Base-by-base conservation (phyloP, 495 filamentous ascomycete species). In the Podospora comata region DNA sequence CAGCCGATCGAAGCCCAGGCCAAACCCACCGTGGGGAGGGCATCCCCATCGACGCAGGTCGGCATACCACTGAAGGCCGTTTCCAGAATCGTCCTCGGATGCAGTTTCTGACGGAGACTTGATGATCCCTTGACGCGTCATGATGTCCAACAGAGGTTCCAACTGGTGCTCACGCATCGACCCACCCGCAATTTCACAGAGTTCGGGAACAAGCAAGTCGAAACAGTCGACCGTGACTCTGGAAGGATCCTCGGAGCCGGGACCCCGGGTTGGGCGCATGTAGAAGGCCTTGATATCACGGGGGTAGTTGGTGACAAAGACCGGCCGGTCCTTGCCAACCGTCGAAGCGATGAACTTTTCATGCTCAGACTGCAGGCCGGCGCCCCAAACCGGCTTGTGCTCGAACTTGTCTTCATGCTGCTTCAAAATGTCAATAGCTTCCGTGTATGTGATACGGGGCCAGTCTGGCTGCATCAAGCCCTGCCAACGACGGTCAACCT, bases 21-120 rank as follows among this genome's bases (percentile, higher is more conserved):
- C 95, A 79, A 97, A 99, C 2, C 95, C 95, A 30, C 95, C 95
- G 76, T 98, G 95, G n/a, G 94, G 93, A 39, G 93, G 91, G 72
- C 89, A 93, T 28, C 95, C 95, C 88, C 92, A 99, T 66, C 91
- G 90, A 60, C 95, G 89, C 60, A 99, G 85, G 74, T 99, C 95
- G n/a, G 92, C 80, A 76, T 98, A 99, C 95, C 95, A 99, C 68
- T 91, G 85, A 16, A 99, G 83, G 69, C 72, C 76, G 69, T 64
- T 65, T n/a, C 18, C 69, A 57, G 69, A 66, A 16, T 19, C 11
- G 4, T 64, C 34, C 4, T 71, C 69, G 4, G 53, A 64, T 58
- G 32, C 65, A 2, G 72, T 66, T 26, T 69, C 70, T 9, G 64
- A 11, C 28, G 61, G 18, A 20, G 68, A 30, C 61, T 55, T 69